Evolutionary conservation across 345 rosid species (phyloP).

Genomic region (Rubroshorea leprosula): DNA sequence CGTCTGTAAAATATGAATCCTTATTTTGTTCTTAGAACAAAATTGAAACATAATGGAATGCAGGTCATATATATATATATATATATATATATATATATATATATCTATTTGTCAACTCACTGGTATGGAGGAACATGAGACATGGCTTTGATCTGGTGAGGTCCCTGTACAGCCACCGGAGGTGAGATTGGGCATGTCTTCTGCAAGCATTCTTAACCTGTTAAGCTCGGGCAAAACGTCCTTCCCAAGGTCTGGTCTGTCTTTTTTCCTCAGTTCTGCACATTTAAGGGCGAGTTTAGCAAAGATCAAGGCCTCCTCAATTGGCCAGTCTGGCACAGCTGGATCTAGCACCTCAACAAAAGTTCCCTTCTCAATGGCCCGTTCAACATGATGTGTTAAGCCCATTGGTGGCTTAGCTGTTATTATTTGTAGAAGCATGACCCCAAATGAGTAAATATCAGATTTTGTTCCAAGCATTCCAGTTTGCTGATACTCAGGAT

Average conservation of each 20-base stretch:
- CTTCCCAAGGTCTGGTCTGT: conserved; percentile 76
- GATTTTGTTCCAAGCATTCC: conserved; percentile 86
- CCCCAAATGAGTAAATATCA: conserved; percentile 76
- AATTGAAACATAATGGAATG: too few species aligned
- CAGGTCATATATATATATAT: too few species aligned
- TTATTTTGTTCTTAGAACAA: too few species aligned
- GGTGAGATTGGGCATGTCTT: conserved; percentile 33
- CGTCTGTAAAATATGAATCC: too few species aligned
- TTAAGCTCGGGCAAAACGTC: conserved; percentile 67
- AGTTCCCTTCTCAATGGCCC: conserved; percentile 52
- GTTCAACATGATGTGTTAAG: conserved; percentile 56
- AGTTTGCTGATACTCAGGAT: conserved; percentile 91
- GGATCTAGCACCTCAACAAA: conserved; percentile 52
- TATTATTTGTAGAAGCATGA: conserved; percentile 73
- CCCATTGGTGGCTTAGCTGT: conserved; percentile 94
- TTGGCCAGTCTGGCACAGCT: conserved; percentile 66
- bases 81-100: neutral
- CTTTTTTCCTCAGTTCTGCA: conserved; percentile 71
- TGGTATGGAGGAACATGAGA: conserved; percentile 27
- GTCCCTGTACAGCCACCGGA: conserved; percentile 20
- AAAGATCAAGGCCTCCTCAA: conserved; percentile 46
- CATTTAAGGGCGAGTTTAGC: conserved; percentile 69
- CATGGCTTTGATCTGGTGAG: conserved; percentile 23
- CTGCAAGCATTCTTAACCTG: conserved; percentile 57
- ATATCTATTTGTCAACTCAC: conserved; percentile 21